phyloP scores from a whole-genome alignment of 306 rosid species.

The Lupinus albus region DNA sequence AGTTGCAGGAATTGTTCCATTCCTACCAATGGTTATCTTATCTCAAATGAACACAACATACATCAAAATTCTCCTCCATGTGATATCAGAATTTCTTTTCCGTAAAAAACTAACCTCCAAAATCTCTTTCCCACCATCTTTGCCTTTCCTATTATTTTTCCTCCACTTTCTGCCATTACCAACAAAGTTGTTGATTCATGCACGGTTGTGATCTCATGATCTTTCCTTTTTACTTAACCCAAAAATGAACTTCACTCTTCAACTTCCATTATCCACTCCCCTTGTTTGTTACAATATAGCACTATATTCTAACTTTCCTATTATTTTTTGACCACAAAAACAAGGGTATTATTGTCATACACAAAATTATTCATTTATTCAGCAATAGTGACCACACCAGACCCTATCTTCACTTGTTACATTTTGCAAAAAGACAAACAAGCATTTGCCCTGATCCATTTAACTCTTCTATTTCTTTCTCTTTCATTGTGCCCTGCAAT shows the following conservation, averaged over 20 bases:
- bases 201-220: slow-evolving; percentile 22
- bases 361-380: neutral
- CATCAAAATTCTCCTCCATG: too few species aligned
- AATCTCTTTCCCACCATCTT: neutral
- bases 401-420: slow-evolving; percentile 39
- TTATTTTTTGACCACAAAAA: neutral
- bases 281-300: too few species aligned
- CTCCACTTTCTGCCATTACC: slow-evolving; percentile 43
- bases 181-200: slow-evolving; percentile 42
- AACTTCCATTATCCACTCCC: neutral
- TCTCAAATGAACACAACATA: too few species aligned
- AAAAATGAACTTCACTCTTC: neutral
- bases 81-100: neutral
- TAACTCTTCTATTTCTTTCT: slow-evolving; percentile 30
- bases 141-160: slow-evolving; percentile 26
- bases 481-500: slow-evolving; percentile 14
- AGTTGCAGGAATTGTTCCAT: too few species aligned
- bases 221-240: slow-evolving; percentile 27
- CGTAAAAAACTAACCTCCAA: neutral
- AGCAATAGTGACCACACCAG: neutral
- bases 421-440: slow-evolving; percentile 53
- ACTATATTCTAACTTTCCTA: neutral
- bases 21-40: too few species aligned
- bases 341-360: slow-evolving; percentile 45
- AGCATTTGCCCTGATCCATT: slow-evolving; percentile 50